Percentiles rank a stretch among this genome's conserved stretches.
Evolutionary conservation across 1,284 basidiomycete genomes (phyloP).

Genomic region (Polyporus tsugae): DNA sequence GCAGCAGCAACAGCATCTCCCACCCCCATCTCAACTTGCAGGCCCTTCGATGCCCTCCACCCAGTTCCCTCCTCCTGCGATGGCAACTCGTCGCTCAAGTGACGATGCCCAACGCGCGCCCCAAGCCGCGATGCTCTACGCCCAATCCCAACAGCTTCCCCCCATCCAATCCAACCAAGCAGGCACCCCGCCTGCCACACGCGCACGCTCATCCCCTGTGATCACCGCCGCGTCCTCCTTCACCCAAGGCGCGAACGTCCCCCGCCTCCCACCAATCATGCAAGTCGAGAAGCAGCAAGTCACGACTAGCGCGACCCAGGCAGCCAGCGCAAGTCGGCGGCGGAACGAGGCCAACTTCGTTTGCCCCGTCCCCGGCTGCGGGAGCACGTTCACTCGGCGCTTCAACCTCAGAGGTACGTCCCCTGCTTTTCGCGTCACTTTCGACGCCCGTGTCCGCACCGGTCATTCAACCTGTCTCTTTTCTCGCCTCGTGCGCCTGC

Average conservation of each 20-base stretch:
- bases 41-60: conserved; percentile 28
- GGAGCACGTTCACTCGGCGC: conserved; percentile 91
- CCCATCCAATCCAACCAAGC: conserved; percentile 26
- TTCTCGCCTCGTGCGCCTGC: background rate
- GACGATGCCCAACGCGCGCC: conserved; percentile 40
- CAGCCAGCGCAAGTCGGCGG: conserved; percentile 88
- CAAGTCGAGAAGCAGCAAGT: conserved; percentile 94
- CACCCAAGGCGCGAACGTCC: conserved; percentile 51
- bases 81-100: conserved; percentile 27
- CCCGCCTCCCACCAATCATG: conserved; percentile 80
- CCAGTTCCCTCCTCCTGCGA: conserved; percentile 12
- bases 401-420: conserved; percentile 82
- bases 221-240: conserved; percentile 27
- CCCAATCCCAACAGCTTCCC: conserved; percentile 36
- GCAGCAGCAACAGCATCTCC: conserved; percentile 22
- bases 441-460: conserved; percentile 11
- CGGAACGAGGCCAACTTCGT: conserved; percentile 92
- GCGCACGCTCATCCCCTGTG: conserved; percentile 25
- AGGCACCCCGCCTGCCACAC: conserved; percentile 23
- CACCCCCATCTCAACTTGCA: conserved; percentile 31
- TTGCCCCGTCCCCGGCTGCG: conserved; percentile 95
- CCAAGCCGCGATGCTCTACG: conserved; percentile 38
- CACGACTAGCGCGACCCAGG: conserved; percentile 93
- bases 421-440: conserved; percentile 15
- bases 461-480: conserved; percentile 24